These are phyloP conservation scores for Colletotrichum sp. DNA, from an alignment of 2,329 filamentous ascomycete species.

Conservation along the genomic window DNA sequence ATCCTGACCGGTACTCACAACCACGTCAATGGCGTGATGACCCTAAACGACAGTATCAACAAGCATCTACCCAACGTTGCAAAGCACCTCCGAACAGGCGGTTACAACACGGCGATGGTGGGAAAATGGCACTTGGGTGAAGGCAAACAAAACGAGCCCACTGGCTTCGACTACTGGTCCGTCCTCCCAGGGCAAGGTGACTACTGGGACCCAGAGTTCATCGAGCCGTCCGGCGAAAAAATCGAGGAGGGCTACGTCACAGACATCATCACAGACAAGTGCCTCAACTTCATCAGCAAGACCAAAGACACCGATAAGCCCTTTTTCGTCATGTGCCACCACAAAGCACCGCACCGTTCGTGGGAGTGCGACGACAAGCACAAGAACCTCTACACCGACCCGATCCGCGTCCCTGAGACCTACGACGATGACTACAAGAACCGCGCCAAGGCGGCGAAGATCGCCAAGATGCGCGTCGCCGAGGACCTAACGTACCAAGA, in stretches of 20 bases:
- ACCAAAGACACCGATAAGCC: constrained; percentile 39
- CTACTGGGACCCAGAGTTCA: constrained; percentile 56
- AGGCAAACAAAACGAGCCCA: constrained; percentile 48
- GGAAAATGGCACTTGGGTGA: constrained; percentile 62
- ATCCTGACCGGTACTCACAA: constrained; percentile 57
- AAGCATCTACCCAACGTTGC: constrained; percentile 56
- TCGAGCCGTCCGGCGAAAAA: constrained; percentile 39
- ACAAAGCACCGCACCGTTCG: constrained; percentile 58
- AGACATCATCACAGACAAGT: constrained; percentile 58
- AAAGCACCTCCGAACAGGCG: constrained; percentile 50
- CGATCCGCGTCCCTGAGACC: constrained; percentile 53
- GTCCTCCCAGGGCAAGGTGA: constrained; percentile 57
- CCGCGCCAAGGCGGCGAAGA: constrained; percentile 51
- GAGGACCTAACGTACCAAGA: constrained; percentile 58
- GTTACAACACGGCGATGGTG: constrained; percentile 57
- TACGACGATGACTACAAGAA: constrained; percentile 61
- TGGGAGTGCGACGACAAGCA: constrained; percentile 58
- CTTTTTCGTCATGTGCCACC: constrained; percentile 62
- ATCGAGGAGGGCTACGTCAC: constrained; percentile 50
- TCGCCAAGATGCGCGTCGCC: constrained; percentile 57
- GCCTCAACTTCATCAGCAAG: constrained; percentile 43
- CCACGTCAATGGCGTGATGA: constrained; percentile 58
- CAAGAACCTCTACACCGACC: constrained; percentile 51
- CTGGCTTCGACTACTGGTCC: constrained; percentile 58
- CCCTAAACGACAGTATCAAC: constrained; percentile 54